phyloP scores from a whole-genome alignment of 148 eudicot species.

The Drosera capensis region DNA sequence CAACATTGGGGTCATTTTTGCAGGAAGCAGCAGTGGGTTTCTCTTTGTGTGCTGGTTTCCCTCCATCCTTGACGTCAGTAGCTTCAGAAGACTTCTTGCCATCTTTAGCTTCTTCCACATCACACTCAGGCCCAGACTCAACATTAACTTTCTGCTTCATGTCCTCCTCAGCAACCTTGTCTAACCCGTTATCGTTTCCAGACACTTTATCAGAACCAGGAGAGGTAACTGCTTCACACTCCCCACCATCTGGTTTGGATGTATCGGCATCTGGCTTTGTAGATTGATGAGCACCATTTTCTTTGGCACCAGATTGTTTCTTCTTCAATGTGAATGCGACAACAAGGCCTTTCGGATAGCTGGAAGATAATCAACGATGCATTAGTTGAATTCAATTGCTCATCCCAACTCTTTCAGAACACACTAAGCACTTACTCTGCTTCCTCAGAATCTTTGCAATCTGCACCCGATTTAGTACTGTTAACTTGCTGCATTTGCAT shows the following conservation, averaged over 20 bases:
- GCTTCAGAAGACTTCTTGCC: slow-evolving; percentile 23
- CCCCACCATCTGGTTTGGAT: slow-evolving; percentile 18
- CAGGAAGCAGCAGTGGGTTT: slow-evolving; percentile 11
- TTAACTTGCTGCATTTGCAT: slow-evolving; percentile 39
- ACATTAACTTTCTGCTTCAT: slow-evolving; percentile 24
- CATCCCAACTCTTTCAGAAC: not conserved
- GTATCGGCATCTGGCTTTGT: slow-evolving; percentile 14
- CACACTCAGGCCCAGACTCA: slow-evolving; percentile 23
- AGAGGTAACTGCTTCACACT: slow-evolving; percentile 9
- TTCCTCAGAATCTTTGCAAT: slow-evolving; percentile 31
- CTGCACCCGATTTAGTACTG: slow-evolving; percentile 18
- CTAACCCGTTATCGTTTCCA: too few relatives aligned
- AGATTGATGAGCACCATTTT: slow-evolving; percentile 22
- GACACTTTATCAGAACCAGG: slow-evolving; percentile 18
- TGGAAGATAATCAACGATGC: not conserved
- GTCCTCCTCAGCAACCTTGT: slow-evolving; percentile 12
- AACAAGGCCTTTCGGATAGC: slow-evolving; percentile 1
- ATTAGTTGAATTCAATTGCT: not conserved
- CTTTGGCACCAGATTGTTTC: slow-evolving; percentile 20
- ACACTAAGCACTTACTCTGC: slow-evolving; percentile 14
- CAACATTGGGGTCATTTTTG: slow-evolving; percentile 32
- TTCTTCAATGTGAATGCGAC: slow-evolving; percentile 18
- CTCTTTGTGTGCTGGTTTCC: slow-evolving; percentile 18
- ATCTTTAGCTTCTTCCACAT: slow-evolving; percentile 28
- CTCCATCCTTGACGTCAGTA: slow-evolving; percentile 18